Base-by-base conservation (phyloP, 306 rosid species). In the Ammopiptanthus mongolicus region DNA sequence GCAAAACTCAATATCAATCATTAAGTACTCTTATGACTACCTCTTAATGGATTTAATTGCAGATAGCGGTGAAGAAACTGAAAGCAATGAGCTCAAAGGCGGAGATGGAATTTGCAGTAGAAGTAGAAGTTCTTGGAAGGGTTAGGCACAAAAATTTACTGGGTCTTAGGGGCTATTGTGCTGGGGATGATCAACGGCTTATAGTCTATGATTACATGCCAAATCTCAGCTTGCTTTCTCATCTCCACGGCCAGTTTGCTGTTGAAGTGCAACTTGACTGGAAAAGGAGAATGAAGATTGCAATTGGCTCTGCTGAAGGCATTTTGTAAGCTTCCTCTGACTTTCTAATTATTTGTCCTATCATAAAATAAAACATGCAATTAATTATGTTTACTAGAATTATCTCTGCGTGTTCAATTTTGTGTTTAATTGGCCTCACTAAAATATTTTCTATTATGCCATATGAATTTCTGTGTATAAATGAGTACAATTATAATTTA, bases 141-240 rank as follows among this genome's bases (percentile, higher is more conserved):
- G 96, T 91, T 18, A 75, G 92, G 84, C 98, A 93, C 87, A 93
- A 93, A 66, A 93, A 91, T 28, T 85, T 93, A 69, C 78, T 91
- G 17, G 93, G 97, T 7, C 87, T 93, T 1, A 88, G 93, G 48
- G 98, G 98, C 1, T 93, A 88, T 56, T 93, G 93, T 66, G 91
- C 83, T 31, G 98, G 93, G 39, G 84, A 84, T 39, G 96, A 91
- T 81, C 92, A 91, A 48, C 62, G 96, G 42, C 96, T 93, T 56
- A 93, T 93, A 33, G 98, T 93, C 2, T 93, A 93, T 22, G 97
- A 93, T 84, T 93, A 88, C 88, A 91, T 93, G 93, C 96, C 96
- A 28, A 93, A 91, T 83, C 97, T 93, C 25, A 93, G 98, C 78
- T 71, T 93, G 3, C 90, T 89, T 18, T 91, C 98, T 84, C 98